Evolutionary conservation across 139 green algal species (phyloP).

Genomic region (Chlorella sp.): DNA sequence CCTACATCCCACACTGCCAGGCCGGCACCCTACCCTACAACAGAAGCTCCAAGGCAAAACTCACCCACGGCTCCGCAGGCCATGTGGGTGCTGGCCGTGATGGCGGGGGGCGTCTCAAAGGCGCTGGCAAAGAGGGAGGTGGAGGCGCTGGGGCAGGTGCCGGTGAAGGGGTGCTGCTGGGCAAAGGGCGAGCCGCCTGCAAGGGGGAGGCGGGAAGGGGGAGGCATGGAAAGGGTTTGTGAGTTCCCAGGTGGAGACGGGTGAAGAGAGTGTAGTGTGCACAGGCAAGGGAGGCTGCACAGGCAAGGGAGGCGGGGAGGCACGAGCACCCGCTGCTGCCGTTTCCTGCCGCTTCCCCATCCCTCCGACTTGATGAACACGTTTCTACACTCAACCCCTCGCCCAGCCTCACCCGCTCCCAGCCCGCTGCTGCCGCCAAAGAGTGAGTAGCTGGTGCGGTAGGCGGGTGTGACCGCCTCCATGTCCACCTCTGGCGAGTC

Average conservation of each 20-base stretch:
- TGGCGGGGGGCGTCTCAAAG: not conserved
- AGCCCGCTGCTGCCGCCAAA: not conserved
- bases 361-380: not conserved
- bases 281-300: not conserved
- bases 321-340: not conserved
- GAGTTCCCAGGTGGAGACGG: not conserved
- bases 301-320: not conserved
- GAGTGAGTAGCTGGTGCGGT: not conserved
- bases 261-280: not conserved
- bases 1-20: too few relatives aligned
- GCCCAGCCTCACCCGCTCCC: not conserved
- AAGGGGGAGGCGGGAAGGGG: too few relatives aligned
- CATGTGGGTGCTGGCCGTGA: not conserved
- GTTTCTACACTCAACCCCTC: not conserved
- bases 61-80: not conserved
- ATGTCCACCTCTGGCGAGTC: not conserved
- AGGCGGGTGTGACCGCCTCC: not conserved
- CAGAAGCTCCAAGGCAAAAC: too few relatives aligned
- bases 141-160: not conserved
- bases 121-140: constrained; percentile 1
- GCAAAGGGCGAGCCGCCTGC: too few relatives aligned
- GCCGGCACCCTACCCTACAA: too few relatives aligned
- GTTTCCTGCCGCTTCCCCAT: not conserved
- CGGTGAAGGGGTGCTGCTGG: not conserved
- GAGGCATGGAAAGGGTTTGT: too few relatives aligned